Evolutionary conservation across 169 alveolate genomes (phyloP).

Genomic region (Cryptosporidium ubiquitum): DNA sequence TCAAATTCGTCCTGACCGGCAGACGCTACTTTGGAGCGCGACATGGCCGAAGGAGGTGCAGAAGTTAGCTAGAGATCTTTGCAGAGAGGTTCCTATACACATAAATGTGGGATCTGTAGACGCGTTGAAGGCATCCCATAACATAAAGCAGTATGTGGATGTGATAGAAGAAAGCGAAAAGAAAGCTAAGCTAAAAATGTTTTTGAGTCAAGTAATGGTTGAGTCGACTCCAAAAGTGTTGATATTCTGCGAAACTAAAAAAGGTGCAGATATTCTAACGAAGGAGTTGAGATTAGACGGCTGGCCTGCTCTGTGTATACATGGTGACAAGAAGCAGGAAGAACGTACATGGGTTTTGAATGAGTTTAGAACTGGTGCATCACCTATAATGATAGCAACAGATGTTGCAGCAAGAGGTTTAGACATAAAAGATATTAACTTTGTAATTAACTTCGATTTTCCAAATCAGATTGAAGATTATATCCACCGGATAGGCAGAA

Average conservation of each 20-base stretch:
- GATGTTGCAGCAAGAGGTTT: conserved; percentile 99
- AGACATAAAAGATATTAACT: conserved; percentile 96
- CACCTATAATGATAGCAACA: conserved; percentile 98
- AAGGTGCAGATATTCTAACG: conserved; percentile 88
- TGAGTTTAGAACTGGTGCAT: conserved; percentile 94
- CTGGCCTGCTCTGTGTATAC: conserved; percentile 94
- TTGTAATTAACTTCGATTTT: conserved; percentile 98
- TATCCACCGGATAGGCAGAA: conserved; percentile 97
- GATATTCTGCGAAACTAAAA: conserved; percentile 85
- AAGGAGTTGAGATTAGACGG: conserved; percentile 91
- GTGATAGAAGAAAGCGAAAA: conserved; percentile 83
- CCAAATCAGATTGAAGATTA: conserved; percentile 98
- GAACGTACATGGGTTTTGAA: conserved; percentile 92
- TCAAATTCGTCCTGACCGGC: conserved; percentile 92
- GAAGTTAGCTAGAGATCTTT: conserved; percentile 92
- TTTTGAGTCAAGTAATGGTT: conserved; percentile 67
- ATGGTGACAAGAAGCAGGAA: conserved; percentile 97
- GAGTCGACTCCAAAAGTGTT: conserved; percentile 81
- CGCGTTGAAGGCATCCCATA: conserved; percentile 91
- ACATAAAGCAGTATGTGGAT: conserved; percentile 89
- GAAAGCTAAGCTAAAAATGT: conserved; percentile 63
- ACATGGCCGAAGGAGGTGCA: conserved; percentile 99
- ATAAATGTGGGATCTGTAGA: conserved; percentile 94
- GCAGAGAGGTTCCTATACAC: conserved; percentile 95
- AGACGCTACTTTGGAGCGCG: conserved; percentile 97